Percentiles rank a stretch among this genome's conserved stretches.
Evolutionary conservation across 2,329 filamentous ascomycete species (phyloP).

Genomic region (Akanthomyces dipterigenus): DNA sequence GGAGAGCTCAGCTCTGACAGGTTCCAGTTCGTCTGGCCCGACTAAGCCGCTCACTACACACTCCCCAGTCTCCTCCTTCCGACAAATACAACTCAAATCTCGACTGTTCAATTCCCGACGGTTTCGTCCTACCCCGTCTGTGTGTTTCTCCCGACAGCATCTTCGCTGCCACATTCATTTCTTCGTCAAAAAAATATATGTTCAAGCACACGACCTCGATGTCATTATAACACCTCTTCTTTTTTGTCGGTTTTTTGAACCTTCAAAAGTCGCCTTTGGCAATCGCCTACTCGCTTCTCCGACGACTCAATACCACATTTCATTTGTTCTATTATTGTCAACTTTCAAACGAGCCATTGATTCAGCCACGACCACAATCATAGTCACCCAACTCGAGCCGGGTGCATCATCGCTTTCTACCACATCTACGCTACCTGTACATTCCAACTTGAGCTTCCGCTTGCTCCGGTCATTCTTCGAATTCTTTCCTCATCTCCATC

Average conservation of each 20-base stretch:
- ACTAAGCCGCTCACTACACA: slow-evolving; percentile 10
- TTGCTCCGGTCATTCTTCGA: slow-evolving; percentile 15
- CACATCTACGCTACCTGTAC: slow-evolving; percentile 25
- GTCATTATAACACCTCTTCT: slow-evolving; percentile 37
- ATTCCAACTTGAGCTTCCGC: slow-evolving; percentile 20
- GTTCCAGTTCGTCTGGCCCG: slow-evolving; percentile 13
- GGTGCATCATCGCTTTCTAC: slow-evolving; percentile 19
- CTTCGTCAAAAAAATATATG: slow-evolving; percentile 14
- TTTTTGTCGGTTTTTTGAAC: slow-evolving; percentile 25
- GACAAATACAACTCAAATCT: neutral
- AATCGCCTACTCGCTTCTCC: slow-evolving; percentile 21
- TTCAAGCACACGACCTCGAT: slow-evolving; percentile 25
- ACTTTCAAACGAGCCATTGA: slow-evolving; percentile 37
- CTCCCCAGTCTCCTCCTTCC: neutral
- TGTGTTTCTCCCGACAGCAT: slow-evolving; percentile 13
- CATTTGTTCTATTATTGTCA: slow-evolving; percentile 27
- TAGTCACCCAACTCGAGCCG: slow-evolving; percentile 17
- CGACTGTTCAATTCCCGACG: slow-evolving; percentile 18
- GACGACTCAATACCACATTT: slow-evolving; percentile 28
- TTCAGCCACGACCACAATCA: slow-evolving; percentile 25
- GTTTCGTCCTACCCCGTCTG: slow-evolving; percentile 23
- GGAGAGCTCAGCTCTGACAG: slow-evolving; percentile 14
- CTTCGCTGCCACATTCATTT: slow-evolving; percentile 20
- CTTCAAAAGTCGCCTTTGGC: slow-evolving; percentile 25
- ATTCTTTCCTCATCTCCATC: neutral